A percentile compares a stretch with the other conserved stretches of the same genome.
These are phyloP conservation scores for Boletus albobrunnescens DNA, from an alignment of 1,284 basidiomycete species.

Conservation along the genomic window DNA sequence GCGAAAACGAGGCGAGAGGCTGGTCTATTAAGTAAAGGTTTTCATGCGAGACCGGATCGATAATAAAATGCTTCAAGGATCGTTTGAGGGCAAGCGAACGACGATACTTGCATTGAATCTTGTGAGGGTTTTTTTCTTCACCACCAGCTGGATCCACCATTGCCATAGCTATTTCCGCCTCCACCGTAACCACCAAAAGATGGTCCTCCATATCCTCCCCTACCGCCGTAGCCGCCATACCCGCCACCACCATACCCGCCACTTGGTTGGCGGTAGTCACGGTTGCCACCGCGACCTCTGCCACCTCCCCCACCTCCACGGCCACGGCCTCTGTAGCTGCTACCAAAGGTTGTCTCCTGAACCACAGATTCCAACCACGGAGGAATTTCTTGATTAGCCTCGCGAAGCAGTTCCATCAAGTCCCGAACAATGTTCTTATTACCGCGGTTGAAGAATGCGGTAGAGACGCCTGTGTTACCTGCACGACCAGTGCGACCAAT, in stretches of 20 bases:
- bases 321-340: constrained; percentile 52
- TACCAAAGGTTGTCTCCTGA: constrained; percentile 73
- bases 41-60: constrained; percentile 23
- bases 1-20: constrained; percentile 16
- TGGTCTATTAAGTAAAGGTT: constrained; percentile 22
- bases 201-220: constrained; percentile 36
- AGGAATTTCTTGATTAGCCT: constrained; percentile 96
- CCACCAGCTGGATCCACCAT: constrained; percentile 44
- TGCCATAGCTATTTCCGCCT: constrained; percentile 36
- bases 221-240: constrained; percentile 37
- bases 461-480: constrained; percentile 95
- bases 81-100: constrained; percentile 7
- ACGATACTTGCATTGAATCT: constrained; percentile 12
- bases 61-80: constrained; percentile 15
- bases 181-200: constrained; percentile 41
- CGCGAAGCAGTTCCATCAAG: constrained; percentile 88
- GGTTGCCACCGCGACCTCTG: constrained; percentile 50
- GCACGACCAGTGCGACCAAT: constrained; percentile 99
- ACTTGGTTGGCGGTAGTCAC: constrained; percentile 49
- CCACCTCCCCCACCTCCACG: constrained; percentile 48
- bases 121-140: constrained; percentile 31
- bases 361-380: constrained; percentile 88
- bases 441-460: constrained; percentile 90
- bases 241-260: constrained; percentile 36
- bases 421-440: constrained; percentile 92